Conservation (phyloP, 1,139 yeast genomes). For the Saccharomyces uvarum region DNA sequence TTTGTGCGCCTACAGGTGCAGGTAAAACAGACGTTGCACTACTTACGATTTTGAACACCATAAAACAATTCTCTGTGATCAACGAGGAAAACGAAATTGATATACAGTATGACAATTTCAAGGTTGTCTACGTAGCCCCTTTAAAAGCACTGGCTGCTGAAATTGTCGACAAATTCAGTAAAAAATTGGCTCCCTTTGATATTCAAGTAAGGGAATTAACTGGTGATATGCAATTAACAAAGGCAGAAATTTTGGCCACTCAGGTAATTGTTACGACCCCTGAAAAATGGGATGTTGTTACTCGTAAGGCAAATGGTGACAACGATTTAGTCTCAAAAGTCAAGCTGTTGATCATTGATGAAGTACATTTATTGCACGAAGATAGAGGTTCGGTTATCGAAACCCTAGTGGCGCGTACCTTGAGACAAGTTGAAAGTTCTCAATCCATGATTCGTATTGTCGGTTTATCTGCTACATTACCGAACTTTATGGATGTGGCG, state of each 20-base stretch:
- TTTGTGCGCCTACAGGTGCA: slow-evolving; percentile 99
- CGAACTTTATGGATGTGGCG: slow-evolving; percentile 90
- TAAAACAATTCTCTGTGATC: slow-evolving; percentile 47
- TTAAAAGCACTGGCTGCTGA: slow-evolving; percentile 95
- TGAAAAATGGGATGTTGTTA: slow-evolving; percentile 98
- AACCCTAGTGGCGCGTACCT: slow-evolving; percentile 88
- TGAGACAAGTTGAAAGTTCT: slow-evolving; percentile 86
- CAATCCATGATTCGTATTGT: slow-evolving; percentile 92
- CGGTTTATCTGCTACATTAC: slow-evolving; percentile 95
- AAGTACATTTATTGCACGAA: slow-evolving; percentile 92
- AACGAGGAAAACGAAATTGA: slow-evolving; percentile 50
- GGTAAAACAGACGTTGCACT: slow-evolving; percentile 98
- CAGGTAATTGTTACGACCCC: slow-evolving; percentile 95
- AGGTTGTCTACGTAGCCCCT: slow-evolving; percentile 92
- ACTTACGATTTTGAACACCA: slow-evolving; percentile 69
- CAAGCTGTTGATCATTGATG: slow-evolving; percentile 81
- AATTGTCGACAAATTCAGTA: slow-evolving; percentile 81
- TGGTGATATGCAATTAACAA: slow-evolving; percentile 93
- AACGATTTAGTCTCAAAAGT: slow-evolving; percentile 81
- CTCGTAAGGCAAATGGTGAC: slow-evolving; percentile 77
- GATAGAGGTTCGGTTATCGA: slow-evolving; percentile 98
- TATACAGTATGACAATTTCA: slow-evolving; percentile 74
- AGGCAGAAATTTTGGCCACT: slow-evolving; percentile 72
- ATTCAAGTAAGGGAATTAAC: slow-evolving; percentile 82
- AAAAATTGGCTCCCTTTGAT: slow-evolving; percentile 76